Evolutionary conservation across 805 yeast genomes (phyloP), one percentile per base, ranked within the genome.

Genomic region (Scheffersomyces ergatensis): DNA sequence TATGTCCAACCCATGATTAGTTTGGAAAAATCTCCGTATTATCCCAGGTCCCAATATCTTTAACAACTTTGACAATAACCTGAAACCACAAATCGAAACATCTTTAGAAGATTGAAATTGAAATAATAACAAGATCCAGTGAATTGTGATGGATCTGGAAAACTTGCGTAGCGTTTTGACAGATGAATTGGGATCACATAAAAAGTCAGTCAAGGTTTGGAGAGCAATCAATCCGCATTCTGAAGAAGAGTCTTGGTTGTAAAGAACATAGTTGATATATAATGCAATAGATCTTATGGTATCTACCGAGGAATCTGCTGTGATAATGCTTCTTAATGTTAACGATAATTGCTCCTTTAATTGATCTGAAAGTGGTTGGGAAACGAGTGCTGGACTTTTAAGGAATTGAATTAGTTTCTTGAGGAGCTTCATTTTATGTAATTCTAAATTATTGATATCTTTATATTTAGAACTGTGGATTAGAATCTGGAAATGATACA

Each of bases 51-150:
- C 82, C 5, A 74, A 57, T 5, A 71, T 56, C 13, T 65, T 56
- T 14, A 85, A 59, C 4, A 81, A 56, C 40, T 72, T 71, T 5
- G 81, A 62, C 15, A 86, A 55, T 12, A 86, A 57, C n/a, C 63
- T 15, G 45, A 77, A 47, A 0, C 75, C 72, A 44, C 68, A 51
- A 21, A 56, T 53, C 3, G 64, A 65, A 3, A 74, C 73, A 35
- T 62, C 54, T 23, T 67, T 46, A 14, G 40, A 14, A 15, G 42
- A 36, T 15, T 68, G 68, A 38, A 48, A 58, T 20, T 76, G 61
- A 11, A 85, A 54, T 12, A 85, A 55, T 9, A 85, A 61, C 8
- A 85, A 52, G 2, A 77, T 63, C 85, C 90, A 82, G 52, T 83
- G 84, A 5, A 82, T 70, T 1, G 87, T 76, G 2, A 86, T 67